Conservation (phyloP, 2,329 filamentous ascomycete species). For the Didymella exigua region DNA sequence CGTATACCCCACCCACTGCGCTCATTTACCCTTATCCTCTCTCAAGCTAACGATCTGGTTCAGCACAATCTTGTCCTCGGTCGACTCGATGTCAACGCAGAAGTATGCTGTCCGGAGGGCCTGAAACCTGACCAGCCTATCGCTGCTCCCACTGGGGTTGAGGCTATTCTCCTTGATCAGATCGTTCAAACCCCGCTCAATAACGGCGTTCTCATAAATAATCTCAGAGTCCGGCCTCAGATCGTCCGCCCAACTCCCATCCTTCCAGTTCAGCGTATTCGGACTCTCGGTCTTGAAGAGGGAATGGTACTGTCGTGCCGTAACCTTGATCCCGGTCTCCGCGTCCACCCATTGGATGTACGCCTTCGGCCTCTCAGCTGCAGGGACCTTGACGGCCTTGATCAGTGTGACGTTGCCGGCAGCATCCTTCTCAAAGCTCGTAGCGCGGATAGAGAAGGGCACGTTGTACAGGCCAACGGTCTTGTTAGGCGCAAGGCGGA, state of each 20-base stretch:
- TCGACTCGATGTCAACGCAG: slow-evolving; percentile 75
- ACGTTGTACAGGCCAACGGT: slow-evolving; percentile 75
- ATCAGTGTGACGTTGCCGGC: slow-evolving; percentile 71
- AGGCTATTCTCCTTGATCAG: slow-evolving; percentile 65
- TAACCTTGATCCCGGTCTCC: slow-evolving; percentile 65
- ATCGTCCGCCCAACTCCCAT: slow-evolving; percentile 81
- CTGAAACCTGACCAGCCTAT: slow-evolving; percentile 78
- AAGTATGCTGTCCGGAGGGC: slow-evolving; percentile 89
- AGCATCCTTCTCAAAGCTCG: slow-evolving; percentile 69
- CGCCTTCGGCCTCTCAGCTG: slow-evolving; percentile 68
- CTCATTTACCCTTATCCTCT: slow-evolving; percentile 65
- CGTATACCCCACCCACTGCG: too few relatives aligned
- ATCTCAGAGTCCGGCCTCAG: slow-evolving; percentile 84
- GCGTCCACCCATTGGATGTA: slow-evolving; percentile 88
- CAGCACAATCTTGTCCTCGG: slow-evolving; percentile 74
- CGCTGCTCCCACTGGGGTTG: slow-evolving; percentile 41
- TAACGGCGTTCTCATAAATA: slow-evolving; percentile 75
- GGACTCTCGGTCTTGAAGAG: slow-evolving; percentile 90
- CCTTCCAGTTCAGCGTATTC: slow-evolving; percentile 67
- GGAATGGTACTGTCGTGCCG: slow-evolving; percentile 75
- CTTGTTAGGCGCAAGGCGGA: slow-evolving; percentile 77
- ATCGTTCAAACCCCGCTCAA: slow-evolving; percentile 84
- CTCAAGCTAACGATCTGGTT: slow-evolving; percentile 93
- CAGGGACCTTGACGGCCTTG: slow-evolving; percentile 69
- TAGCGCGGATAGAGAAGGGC: slow-evolving; percentile 71